Base-by-base conservation (phyloP, 2,329 filamentous ascomycete genomes). In the Microsporum audouinii region DNA sequence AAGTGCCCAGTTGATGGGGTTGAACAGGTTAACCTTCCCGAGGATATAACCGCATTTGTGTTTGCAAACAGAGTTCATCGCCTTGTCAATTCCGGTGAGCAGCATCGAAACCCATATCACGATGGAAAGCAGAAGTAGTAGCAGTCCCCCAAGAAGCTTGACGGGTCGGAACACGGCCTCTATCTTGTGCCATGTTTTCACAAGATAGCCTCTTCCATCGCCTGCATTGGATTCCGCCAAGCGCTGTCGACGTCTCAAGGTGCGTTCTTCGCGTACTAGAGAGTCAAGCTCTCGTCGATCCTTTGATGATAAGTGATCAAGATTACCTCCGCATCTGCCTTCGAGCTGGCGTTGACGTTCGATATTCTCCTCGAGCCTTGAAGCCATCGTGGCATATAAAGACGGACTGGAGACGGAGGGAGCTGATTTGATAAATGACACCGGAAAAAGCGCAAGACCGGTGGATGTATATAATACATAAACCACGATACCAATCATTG, bases 51-150 rank as follows among this genome's bases (percentile, higher is more conserved):
- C 94, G 71, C 94, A 99, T 68, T 84, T 86, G 62, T 85, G 79
- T 73, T 94, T 92, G 82, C 94, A 99, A 64, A 95, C 78, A 2
- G 91, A 96, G 77, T 97, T 96, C 73, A 88, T 91, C 39, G 91
- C 89, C 78, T 97, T 97, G 82, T 99, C 94, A 69, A 97, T 91
- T 66, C 86, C 88, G 0, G 92, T 97, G 71, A 97, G 88, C 67
- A 97, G 82, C 90, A 99, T 97, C 10, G 89, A 95, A 6, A 87
- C 82, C 82, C 90, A 95, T 66, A 95, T 82, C 47, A 95, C 66
- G 12, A 96, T 74, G 0, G 89, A 81, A 27, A 96, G 72, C 1
- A 90, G 66, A 36, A 96, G 80, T 2, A 97, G 77, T 0, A 95
- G 67, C 57, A 96, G 78, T 12, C 94, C 94, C 1, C 89, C 88